Evolutionary conservation across 1,139 yeast genomes (phyloP).

Genomic region (Blastobotrys buckinghamii): DNA sequence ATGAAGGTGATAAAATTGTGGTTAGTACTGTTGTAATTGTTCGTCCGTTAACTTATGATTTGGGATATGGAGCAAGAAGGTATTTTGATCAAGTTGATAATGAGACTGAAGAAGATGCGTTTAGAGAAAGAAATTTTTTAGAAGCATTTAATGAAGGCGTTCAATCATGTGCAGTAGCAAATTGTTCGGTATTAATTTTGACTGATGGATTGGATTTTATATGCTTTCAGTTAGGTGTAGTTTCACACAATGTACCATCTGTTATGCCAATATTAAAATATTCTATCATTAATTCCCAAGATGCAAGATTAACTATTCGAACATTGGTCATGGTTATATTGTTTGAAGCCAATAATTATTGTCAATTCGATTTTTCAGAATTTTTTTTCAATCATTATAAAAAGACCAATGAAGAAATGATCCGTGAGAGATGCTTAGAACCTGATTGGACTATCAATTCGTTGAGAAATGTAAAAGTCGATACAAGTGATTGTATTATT

Average conservation of each 20-base stretch:
- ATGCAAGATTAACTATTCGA: not conserved
- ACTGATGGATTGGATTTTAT: constrained; percentile 6
- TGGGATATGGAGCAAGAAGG: constrained; percentile 3
- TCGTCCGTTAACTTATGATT: not conserved
- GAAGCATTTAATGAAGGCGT: constrained; percentile 9
- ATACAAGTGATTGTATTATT: not conserved
- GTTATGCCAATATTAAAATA: not conserved
- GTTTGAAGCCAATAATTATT: not conserved
- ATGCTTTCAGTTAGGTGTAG: not conserved
- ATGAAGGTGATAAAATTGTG: not conserved
- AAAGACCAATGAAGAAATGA: not conserved
- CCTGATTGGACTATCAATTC: not conserved
- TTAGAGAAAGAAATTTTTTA: not conserved
- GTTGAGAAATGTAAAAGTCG: not conserved
- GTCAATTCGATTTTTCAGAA: not conserved
- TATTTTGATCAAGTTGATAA: not conserved
- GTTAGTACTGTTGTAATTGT: not conserved
- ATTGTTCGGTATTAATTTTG: constrained; percentile 1
- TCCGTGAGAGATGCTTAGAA: not conserved
- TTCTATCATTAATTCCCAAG: constrained; percentile 1
- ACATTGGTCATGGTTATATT: not conserved
- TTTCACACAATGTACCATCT: not conserved
- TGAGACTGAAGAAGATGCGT: not conserved
- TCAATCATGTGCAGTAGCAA: constrained; percentile 8
- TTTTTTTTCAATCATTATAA: not conserved